Conservation (phyloP, 306 rosid genomes). For the Corylus americana region DNA sequence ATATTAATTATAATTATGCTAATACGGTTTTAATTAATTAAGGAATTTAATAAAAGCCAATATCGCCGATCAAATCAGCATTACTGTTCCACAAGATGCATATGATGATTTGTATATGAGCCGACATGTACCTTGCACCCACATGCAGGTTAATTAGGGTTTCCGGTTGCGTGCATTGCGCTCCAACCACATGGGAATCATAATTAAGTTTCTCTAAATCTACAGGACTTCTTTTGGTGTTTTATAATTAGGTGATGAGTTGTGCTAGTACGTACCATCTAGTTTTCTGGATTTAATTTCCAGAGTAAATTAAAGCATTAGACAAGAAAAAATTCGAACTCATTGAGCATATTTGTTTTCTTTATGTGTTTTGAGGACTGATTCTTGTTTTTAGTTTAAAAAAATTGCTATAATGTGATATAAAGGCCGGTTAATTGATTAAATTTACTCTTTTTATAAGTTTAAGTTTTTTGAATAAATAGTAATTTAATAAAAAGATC, state of each 20-base stretch:
- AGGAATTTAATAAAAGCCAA: slow-evolving; percentile 24
- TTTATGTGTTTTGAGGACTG: too few relatives aligned
- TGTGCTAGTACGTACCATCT: slow-evolving; percentile 16
- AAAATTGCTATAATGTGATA: too few relatives aligned
- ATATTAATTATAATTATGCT: background rate
- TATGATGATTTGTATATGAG: slow-evolving; percentile 21
- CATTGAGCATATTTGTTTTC: too few relatives aligned
- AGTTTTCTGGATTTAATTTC: background rate
- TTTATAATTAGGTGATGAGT: slow-evolving; percentile 38
- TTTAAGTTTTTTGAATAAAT: too few relatives aligned
- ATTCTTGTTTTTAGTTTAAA: too few relatives aligned
- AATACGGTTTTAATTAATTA: background rate
- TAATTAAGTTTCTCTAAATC: slow-evolving; percentile 19
- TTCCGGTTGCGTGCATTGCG: slow-evolving; percentile 56
- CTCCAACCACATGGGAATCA: slow-evolving; percentile 60
- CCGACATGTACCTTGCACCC: slow-evolving; percentile 26
- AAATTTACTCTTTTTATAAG: too few relatives aligned
- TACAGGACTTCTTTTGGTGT: slow-evolving; percentile 26
- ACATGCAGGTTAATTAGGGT: slow-evolving; percentile 38
- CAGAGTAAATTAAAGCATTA: too few relatives aligned
- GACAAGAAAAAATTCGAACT: too few relatives aligned
- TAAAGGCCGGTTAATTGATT: too few relatives aligned
- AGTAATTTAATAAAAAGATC: too few relatives aligned
- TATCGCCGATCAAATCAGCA: slow-evolving; percentile 24
- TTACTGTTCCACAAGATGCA: slow-evolving; percentile 15